phyloP scores from a whole-genome alignment of 2,329 filamentous ascomycete genomes.

The Nemania abortiva region DNA sequence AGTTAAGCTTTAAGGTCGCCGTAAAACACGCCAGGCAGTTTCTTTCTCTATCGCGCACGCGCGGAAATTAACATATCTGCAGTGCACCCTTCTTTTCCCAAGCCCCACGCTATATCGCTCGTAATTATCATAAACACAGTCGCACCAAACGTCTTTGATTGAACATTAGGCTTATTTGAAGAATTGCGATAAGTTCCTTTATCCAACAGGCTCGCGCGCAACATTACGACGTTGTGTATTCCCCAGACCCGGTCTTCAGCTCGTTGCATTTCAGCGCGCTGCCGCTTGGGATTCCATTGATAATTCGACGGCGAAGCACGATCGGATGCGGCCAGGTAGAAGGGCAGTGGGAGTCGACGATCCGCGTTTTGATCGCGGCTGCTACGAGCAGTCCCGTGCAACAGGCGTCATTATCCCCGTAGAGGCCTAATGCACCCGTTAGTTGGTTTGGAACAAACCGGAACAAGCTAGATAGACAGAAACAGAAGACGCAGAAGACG shows the following conservation, averaged over 20 bases:
- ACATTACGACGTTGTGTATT: neutral
- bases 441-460: neutral
- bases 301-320: neutral
- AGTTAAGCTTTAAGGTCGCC: neutral
- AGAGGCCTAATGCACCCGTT: slow-evolving; percentile 23
- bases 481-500: neutral
- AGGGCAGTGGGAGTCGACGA: neutral
- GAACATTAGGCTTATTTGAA: too few relatives aligned
- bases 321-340: neutral
- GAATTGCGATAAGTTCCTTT: neutral
- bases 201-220: neutral
- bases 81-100: neutral
- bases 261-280: neutral
- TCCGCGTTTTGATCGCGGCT: neutral
- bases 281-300: neutral
- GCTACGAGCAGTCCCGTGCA: neutral
- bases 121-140: slow-evolving; percentile 4
- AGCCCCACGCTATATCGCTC: neutral
- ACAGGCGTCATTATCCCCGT: slow-evolving; percentile 3
- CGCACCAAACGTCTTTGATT: neutral
- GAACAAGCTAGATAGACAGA: too few relatives aligned
- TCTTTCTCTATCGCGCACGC: neutral
- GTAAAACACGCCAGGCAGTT: too few relatives aligned
- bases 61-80: neutral
- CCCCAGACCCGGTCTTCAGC: too few relatives aligned